Evolutionary conservation across 1,284 basidiomycete genomes (phyloP).

Genomic region (Ustilago vetiveriae): DNA sequence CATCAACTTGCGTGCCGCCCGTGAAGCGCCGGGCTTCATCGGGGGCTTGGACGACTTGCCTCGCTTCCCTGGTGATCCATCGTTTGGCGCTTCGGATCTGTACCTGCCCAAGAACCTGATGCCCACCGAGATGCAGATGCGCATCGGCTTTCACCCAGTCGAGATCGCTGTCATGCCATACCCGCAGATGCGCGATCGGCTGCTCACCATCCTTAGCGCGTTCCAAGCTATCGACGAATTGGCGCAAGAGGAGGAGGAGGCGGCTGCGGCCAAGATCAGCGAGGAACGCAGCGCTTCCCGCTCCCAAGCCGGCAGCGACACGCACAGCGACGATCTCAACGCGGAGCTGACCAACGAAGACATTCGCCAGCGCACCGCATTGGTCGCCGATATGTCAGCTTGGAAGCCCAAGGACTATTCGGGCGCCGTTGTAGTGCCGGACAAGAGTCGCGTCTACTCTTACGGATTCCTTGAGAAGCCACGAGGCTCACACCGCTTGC

Average conservation of each 20-base stretch:
- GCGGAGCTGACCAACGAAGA: conserved; percentile 23
- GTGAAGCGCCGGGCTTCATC: conserved; percentile 23
- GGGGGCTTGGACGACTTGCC: conserved; percentile 41
- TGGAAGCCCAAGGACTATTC: conserved; percentile 30
- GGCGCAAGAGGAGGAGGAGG: conserved; percentile 22
- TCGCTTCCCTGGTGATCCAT: conserved; percentile 37
- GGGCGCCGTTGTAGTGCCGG: conserved; percentile 32
- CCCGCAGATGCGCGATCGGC: conserved; percentile 40
- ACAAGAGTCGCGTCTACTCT: conserved; percentile 37
- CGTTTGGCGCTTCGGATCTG: conserved; percentile 17
- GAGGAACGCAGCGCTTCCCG: conserved; percentile 3
- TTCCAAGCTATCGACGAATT: conserved; percentile 43
- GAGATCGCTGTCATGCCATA: conserved; percentile 48
- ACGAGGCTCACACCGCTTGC: conserved; percentile 39
- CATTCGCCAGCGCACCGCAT: conserved; percentile 34
- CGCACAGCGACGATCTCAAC: neutral
- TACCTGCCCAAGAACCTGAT: conserved; percentile 46
- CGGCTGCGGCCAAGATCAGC: conserved; percentile 22
- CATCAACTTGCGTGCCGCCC: conserved; percentile 42
- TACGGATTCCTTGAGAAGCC: conserved; percentile 48
- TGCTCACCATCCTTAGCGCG: conserved; percentile 42
- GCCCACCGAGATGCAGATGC: conserved; percentile 49
- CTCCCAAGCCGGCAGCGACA: neutral
- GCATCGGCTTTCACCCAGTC: conserved; percentile 46
- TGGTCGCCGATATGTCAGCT: conserved; percentile 41